A percentile compares a stretch with the other conserved stretches of the same genome.
These are phyloP conservation scores for Pilobolus umbonatus DNA, from an alignment of 192 early-diverging fungal genomes.

Conservation along the genomic window DNA sequence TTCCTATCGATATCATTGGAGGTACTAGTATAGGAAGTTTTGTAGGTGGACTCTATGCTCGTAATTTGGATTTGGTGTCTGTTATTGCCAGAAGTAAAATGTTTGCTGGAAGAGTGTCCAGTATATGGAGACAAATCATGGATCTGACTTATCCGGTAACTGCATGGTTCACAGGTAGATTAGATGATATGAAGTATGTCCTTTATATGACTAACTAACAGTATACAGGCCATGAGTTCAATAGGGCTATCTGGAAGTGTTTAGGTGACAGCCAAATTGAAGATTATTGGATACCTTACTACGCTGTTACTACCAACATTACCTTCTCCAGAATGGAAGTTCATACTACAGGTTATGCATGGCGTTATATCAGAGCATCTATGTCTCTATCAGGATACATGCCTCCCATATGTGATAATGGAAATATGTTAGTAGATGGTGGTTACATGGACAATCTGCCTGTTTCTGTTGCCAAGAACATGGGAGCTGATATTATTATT, in stretches of 20 bases:
- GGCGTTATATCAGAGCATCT: slow-evolving; percentile 95
- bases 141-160: slow-evolving; percentile 96
- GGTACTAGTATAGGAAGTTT: slow-evolving; percentile 98
- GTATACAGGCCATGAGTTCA: slow-evolving; percentile 81
- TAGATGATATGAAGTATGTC: background rate
- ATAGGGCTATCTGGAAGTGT: slow-evolving; percentile 93
- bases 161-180: slow-evolving; percentile 75
- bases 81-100: slow-evolving; percentile 83
- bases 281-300: slow-evolving; percentile 97
- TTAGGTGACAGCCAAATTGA: slow-evolving; percentile 92
- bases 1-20: slow-evolving; percentile 96
- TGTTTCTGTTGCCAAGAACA: slow-evolving; percentile 63
- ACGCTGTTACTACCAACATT: slow-evolving; percentile 93
- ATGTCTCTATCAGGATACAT: slow-evolving; percentile 97
- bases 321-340: slow-evolving; percentile 92
- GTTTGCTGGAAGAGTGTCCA: slow-evolving; percentile 75
- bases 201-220: slow-evolving; percentile 2
- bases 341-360: slow-evolving; percentile 89
- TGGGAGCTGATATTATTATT: slow-evolving; percentile 88
- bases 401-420: slow-evolving; percentile 95
- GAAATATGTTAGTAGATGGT: slow-evolving; percentile 96
- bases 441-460: slow-evolving; percentile 98
- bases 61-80: slow-evolving; percentile 81
- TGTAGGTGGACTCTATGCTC: slow-evolving; percentile 90
- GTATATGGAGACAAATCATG: slow-evolving; percentile 82